Base-by-base conservation (phyloP, 805 yeast genomes). In the Ogataea dorogensis region DNA sequence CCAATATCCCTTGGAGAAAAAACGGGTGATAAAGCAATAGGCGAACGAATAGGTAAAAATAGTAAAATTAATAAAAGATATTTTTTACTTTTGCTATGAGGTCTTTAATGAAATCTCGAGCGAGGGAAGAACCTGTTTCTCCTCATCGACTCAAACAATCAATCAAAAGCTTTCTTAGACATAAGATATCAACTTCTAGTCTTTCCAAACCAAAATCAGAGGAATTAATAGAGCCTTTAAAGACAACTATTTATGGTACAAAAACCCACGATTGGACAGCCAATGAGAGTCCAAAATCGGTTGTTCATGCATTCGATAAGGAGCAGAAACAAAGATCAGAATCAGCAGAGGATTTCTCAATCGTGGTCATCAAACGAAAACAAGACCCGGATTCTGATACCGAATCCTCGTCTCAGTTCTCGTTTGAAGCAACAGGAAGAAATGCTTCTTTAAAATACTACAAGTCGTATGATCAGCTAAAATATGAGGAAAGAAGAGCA, bases 361-460 rank as follows among this genome's bases (percentile, higher is more conserved):
- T 50, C 31, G 52, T 50, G 11, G 48, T 49, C n/a, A 37, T 51
- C 24, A 47, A 31, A 37, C 43, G 37, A 11, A 30, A 11, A 31
- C 24, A 13, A 31, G 36, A 33, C n/a, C 28, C 18, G 11, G 36
- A 31, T 11, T 14, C 33, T 5, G 36, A 17, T 5, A 15, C 32
- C n/a, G 20, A 31, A 22, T 45, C 56, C 15, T 58, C 64, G 1
- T 55, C 63, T 1, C 43, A 51, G 30, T 64, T 64, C 33, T 64
- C 70, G 1, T 64, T 64, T 24, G 60, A 56, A 33, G 54, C 53
- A 2, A 48, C 55, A 5, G 65, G 65, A 11, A 42, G 70, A 18
- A 63, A 61, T 30, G 51, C 65, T 0, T 63, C 68, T 4, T 53
- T 64, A 12, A 58, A 55, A 26, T 64, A 63, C 42, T 64, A 64